Evolutionary conservation across 2,329 filamentous ascomycete species (phyloP).

Genomic region (Neonectria faginata): DNA sequence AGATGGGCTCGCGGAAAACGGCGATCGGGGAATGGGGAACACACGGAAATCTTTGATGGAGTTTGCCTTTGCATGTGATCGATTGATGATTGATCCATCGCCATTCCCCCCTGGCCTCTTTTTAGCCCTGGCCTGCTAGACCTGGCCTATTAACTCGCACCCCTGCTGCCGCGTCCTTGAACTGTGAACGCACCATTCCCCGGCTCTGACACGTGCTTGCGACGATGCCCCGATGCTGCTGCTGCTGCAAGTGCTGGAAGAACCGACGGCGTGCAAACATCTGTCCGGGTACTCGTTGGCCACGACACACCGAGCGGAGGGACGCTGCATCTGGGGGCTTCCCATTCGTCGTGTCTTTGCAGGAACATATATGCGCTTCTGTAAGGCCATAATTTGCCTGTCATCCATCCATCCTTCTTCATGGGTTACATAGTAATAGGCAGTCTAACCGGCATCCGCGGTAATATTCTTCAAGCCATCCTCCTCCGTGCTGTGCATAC

Average conservation of each 20-base stretch:
- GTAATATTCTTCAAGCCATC: neutral
- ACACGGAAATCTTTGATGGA: neutral
- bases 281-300: neutral
- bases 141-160: constrained; percentile 10
- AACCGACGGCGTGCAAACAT: neutral
- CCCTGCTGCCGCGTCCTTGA: constrained; percentile 11
- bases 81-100: constrained; percentile 24
- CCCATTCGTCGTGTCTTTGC: neutral
- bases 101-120: constrained; percentile 18
- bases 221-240: constrained; percentile 7
- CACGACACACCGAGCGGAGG: neutral
- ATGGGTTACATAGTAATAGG: neutral
- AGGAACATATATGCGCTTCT: constrained; percentile 3
- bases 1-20: neutral
- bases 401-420: constrained; percentile 1
- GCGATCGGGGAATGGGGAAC: constrained; percentile 12
- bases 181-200: constrained; percentile 33
- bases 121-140: constrained; percentile 7
- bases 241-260: neutral
- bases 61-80: constrained; percentile 43
- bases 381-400: neutral
- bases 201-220: constrained; percentile 46
- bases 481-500: neutral
- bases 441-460: constrained; percentile 3
- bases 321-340: neutral